phyloP scores from a whole-genome alignment of 2,329 filamentous ascomycete genomes.

The Ilyonectria sp. region DNA sequence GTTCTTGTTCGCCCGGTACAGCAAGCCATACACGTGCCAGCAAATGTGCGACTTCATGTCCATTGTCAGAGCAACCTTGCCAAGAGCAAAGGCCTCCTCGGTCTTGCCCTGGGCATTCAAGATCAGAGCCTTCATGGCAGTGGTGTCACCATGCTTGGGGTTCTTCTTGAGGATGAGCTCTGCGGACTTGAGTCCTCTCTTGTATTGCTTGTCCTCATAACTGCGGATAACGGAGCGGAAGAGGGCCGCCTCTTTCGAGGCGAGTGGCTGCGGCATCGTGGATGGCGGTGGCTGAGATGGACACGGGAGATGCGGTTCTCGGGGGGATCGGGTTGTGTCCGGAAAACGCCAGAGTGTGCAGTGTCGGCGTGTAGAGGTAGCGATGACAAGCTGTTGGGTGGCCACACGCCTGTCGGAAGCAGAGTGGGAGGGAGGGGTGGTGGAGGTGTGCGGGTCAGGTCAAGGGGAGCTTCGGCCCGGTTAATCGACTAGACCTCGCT shows the following conservation, averaged over 20 bases:
- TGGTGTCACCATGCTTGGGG: slow-evolving; percentile 96
- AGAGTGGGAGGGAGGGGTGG: slow-evolving; percentile 39
- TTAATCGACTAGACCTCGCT: slow-evolving; percentile 29
- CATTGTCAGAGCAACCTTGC: slow-evolving; percentile 91
- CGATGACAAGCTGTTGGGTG: slow-evolving; percentile 35
- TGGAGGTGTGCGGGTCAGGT: slow-evolving; percentile 21
- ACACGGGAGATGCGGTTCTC: neutral
- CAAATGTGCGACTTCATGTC: slow-evolving; percentile 99
- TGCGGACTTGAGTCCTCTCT: slow-evolving; percentile 91
- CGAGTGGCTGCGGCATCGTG: slow-evolving; percentile 80
- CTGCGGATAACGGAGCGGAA: slow-evolving; percentile 95
- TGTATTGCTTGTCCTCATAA: slow-evolving; percentile 99
- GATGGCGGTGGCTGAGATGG: slow-evolving; percentile 8
- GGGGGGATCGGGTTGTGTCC: neutral
- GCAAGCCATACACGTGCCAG: slow-evolving; percentile 98
- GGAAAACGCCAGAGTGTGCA: slow-evolving; percentile 21
- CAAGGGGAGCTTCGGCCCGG: slow-evolving; percentile 29
- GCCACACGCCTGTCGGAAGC: slow-evolving; percentile 13
- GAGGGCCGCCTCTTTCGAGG: slow-evolving; percentile 91
- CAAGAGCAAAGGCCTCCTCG: slow-evolving; percentile 93
- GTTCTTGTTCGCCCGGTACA: slow-evolving; percentile 96
- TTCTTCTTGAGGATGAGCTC: slow-evolving; percentile 97
- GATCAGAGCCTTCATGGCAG: slow-evolving; percentile 99
- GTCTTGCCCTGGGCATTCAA: slow-evolving; percentile 93
- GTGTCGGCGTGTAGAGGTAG: slow-evolving; percentile 33